Percentiles rank a stretch among this genome's conserved stretches.
Conservation (phyloP, 163 green algal genomes). For the Chlamydomonas reinhardtii region DNA sequence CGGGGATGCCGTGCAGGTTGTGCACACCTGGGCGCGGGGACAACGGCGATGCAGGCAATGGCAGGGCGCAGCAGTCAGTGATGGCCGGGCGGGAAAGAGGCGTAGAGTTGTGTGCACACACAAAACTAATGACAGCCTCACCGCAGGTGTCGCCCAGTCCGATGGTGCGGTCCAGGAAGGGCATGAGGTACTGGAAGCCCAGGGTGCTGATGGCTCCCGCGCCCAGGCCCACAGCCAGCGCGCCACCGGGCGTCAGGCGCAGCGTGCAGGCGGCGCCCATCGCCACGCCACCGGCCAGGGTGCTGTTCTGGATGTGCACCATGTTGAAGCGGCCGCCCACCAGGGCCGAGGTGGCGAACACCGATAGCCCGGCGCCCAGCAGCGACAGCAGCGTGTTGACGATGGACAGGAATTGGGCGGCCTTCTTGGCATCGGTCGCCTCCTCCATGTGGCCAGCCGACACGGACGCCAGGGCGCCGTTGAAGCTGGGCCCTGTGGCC, state of each 20-base stretch:
- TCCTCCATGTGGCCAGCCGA: not conserved
- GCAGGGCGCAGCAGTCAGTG: no score
- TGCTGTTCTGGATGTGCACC: slow-evolving; percentile 79
- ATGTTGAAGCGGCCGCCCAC: slow-evolving; percentile 23
- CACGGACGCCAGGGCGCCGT: slow-evolving; percentile 69
- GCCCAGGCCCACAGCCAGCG: slow-evolving; percentile 61
- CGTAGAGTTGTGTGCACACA: no score
- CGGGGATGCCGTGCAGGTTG: slow-evolving; percentile 71
- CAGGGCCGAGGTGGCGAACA: slow-evolving; percentile 63
- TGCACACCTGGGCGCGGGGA: slow-evolving; percentile 52
- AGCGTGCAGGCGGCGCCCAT: slow-evolving; percentile 73
- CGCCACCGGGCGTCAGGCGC: slow-evolving; percentile 51
- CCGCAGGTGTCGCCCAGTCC: slow-evolving; percentile 27
- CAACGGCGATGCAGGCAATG: not conserved
- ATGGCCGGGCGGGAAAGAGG: no score
- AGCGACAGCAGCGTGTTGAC: slow-evolving; percentile 79
- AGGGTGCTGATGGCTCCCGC: slow-evolving; percentile 58
- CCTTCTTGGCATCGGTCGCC: slow-evolving; percentile 21
- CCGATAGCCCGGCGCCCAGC: slow-evolving; percentile 65
- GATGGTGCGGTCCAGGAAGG: slow-evolving; percentile 57
- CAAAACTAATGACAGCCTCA: not conserved
- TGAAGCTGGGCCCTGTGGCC: slow-evolving; percentile 70
- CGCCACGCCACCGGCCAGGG: slow-evolving; percentile 78
- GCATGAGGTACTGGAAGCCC: slow-evolving; percentile 64
- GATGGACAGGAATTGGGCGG: slow-evolving; percentile 65